A percentile compares a stretch with the other conserved stretches of the same genome.
These are phyloP conservation scores for Amphicarpaea edgeworthii DNA, from an alignment of 306 rosid genomes.

Conservation along the genomic window DNA sequence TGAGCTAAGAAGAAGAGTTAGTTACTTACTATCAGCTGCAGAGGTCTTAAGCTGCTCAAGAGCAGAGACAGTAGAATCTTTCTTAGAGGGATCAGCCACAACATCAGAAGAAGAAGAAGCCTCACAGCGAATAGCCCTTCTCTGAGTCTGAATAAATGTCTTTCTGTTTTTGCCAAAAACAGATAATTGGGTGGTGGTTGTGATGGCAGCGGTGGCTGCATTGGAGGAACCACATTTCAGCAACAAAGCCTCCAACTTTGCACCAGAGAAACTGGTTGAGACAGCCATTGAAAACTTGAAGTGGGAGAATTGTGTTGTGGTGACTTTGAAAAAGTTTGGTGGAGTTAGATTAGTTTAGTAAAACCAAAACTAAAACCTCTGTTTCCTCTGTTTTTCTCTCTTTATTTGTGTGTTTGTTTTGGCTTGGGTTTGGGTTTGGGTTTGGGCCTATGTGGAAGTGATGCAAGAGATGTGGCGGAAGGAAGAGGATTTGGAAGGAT, in stretches of 20 bases:
- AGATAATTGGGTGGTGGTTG: constrained; percentile 48
- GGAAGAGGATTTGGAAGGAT: constrained; percentile 41
- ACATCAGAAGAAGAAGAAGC: constrained; percentile 59
- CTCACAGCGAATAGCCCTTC: constrained; percentile 67
- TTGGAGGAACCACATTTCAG: constrained; percentile 56
- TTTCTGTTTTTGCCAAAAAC: constrained; percentile 50
- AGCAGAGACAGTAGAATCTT: constrained; percentile 58
- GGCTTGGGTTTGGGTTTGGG: background rate
- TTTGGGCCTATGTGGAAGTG: constrained; percentile 40
- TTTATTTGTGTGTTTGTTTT: background rate
- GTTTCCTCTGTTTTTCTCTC: background rate
- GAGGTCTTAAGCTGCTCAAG: constrained; percentile 93
- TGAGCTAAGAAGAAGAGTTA: background rate
- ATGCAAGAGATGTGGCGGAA: constrained; percentile 42
- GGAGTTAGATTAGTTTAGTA: background rate
- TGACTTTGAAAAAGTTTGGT: background rate
- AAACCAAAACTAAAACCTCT: background rate
- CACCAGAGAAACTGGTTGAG: constrained; percentile 61
- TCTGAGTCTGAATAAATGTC: constrained; percentile 42
- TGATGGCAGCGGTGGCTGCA: background rate
- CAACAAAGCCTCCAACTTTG: constrained; percentile 61
- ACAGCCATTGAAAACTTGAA: constrained; percentile 55
- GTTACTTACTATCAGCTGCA: constrained; percentile 73
- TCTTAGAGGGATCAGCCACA: constrained; percentile 47
- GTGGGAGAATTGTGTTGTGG: background rate